Percentiles rank a stretch among this genome's conserved stretches.
phyloP scores from a whole-genome alignment of 345 rosid species.

The Ailanthus altissimus region DNA sequence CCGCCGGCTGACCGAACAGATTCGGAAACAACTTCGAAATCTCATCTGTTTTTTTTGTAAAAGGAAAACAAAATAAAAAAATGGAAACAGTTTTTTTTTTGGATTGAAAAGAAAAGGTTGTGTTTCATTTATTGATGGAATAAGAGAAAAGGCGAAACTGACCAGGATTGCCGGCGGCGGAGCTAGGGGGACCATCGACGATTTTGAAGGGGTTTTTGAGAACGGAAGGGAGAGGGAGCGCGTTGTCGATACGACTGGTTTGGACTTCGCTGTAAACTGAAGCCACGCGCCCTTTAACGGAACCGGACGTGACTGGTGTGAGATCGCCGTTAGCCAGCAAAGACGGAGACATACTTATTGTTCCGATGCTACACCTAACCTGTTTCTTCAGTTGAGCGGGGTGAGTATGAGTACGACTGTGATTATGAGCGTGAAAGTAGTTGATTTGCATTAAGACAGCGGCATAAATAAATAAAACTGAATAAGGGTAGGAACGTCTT shows the following conservation, averaged over 20 bases:
- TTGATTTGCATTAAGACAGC: not conserved
- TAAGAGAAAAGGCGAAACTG: not conserved
- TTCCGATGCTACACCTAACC: constrained; percentile 26
- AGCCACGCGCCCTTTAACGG: constrained; percentile 51
- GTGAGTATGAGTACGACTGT: not conserved
- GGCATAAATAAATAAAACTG: too few relatives aligned
- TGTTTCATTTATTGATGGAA: too few relatives aligned
- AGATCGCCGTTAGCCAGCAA: constrained; percentile 46
- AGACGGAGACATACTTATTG: constrained; percentile 57
- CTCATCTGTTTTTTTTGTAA: constrained; percentile 57
- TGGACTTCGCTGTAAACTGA: constrained; percentile 90
- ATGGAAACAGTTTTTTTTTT: not conserved
- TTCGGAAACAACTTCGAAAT: constrained; percentile 87
- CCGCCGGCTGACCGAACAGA: constrained; percentile 87
- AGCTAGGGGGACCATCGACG: constrained; percentile 86
- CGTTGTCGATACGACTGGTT: constrained; percentile 67
- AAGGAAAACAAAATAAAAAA: not conserved
- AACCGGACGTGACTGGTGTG: constrained; percentile 33
- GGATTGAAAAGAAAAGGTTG: not conserved
- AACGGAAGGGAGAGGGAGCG: constrained; percentile 83
- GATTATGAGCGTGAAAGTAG: not conserved
- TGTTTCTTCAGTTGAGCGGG: not conserved
- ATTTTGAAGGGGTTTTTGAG: constrained; percentile 60
- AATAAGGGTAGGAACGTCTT: constrained; percentile 22
- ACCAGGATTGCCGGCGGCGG: constrained; percentile 98